These are phyloP conservation scores for Dentipellis sp. DNA, from an alignment of 768 basidiomycete genomes.

Conservation along the genomic window DNA sequence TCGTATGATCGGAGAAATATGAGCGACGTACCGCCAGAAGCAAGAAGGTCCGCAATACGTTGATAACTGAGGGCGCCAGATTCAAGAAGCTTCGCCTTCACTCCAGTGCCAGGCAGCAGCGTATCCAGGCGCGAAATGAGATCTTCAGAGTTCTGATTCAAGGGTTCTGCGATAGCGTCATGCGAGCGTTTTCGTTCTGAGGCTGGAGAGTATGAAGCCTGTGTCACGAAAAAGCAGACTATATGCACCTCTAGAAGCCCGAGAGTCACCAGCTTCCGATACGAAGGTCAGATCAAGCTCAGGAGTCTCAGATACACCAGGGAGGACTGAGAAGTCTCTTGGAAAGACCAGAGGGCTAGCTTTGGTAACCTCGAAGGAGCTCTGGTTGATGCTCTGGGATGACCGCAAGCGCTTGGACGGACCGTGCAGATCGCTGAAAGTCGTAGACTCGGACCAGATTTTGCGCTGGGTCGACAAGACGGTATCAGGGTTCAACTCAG, in stretches of 20 bases:
- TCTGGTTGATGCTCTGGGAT: constrained; percentile 29
- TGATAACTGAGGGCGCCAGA: background rate
- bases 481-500: background rate
- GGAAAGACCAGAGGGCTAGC: constrained; percentile 16
- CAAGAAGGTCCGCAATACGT: background rate
- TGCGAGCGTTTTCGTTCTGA: background rate
- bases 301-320: background rate
- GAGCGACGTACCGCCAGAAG: background rate
- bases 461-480: constrained; percentile 13
- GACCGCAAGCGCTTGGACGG: constrained; percentile 37
- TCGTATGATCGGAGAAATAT: background rate
- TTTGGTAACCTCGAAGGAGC: constrained; percentile 18
- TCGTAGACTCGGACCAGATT: background rate
- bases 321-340: background rate
- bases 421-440: constrained; percentile 34
- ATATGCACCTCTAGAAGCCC: background rate
- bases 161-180: background rate
- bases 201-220: background rate
- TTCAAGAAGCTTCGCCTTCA: background rate
- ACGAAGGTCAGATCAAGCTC: background rate
- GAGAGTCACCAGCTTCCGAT: background rate
- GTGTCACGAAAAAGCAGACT: background rate
- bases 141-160: background rate
- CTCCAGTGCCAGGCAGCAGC: background rate
- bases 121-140: background rate